A percentile compares a stretch with the other conserved stretches of the same genome.
phyloP scores from a whole-genome alignment of 176 grass and related monocot genomes.

The Pontederia crassipes region DNA sequence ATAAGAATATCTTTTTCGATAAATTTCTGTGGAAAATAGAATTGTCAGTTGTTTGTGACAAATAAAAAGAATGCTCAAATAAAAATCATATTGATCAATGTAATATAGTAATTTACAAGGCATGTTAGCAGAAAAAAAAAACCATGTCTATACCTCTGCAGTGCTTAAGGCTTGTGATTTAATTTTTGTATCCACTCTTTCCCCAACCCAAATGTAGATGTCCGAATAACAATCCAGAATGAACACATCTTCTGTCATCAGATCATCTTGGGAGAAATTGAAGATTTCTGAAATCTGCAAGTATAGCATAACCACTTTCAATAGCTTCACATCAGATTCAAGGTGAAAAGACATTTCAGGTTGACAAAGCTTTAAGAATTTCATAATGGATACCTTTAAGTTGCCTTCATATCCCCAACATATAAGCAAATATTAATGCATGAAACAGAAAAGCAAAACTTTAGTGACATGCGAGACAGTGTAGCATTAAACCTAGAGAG shows the following conservation, averaged over 20 bases:
- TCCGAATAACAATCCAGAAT: constrained; percentile 63
- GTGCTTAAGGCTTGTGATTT: constrained; percentile 65
- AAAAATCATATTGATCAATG: neutral
- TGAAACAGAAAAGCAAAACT: constrained; percentile 17
- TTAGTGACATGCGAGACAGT: constrained; percentile 3
- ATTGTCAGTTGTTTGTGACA: neutral
- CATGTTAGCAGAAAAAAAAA: neutral
- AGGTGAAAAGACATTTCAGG: constrained; percentile 3
- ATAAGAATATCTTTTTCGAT: constrained; percentile 60
- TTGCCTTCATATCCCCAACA: constrained; percentile 38
- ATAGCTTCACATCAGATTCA: neutral
- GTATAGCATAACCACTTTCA: constrained; percentile 16
- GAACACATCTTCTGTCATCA: constrained; percentile 92
- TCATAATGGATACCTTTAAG: constrained; percentile 35
- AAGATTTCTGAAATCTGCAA: constrained; percentile 70
- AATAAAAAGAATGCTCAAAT: constrained; percentile 1
- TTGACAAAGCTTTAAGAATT: constrained; percentile 1
- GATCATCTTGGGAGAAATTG: constrained; percentile 85
- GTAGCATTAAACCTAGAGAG: neutral
- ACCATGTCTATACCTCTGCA: constrained; percentile 42
- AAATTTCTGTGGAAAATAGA: constrained; percentile 67
- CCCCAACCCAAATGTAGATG: constrained; percentile 80
- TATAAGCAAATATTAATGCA: constrained; percentile 1
- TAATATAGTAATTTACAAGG: constrained; percentile 9
- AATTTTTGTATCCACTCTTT: constrained; percentile 64